Conservation (phyloP, 225 moss, liverwort and hornwort genomes). For the Bryum argenteum region DNA sequence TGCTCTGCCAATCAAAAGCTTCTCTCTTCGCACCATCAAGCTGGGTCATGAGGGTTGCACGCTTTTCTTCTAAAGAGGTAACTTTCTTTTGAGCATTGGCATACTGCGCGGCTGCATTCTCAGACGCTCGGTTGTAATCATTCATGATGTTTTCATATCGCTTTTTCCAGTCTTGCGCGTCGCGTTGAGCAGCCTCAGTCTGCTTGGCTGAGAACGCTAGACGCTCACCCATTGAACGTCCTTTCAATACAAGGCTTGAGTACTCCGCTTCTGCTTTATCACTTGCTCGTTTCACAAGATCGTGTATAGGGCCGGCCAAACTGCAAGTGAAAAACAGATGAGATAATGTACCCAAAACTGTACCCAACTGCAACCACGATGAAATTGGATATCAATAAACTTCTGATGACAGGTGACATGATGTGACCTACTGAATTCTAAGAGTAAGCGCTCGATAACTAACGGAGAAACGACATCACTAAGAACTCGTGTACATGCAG, state of each 20-base stretch:
- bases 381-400: background rate
- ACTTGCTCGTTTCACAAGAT: slow-evolving; percentile 75
- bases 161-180: slow-evolving; percentile 90
- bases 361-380: background rate
- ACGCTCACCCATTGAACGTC: slow-evolving; percentile 72
- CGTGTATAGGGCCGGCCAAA: slow-evolving; percentile 74
- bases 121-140: slow-evolving; percentile 61
- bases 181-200: slow-evolving; percentile 72
- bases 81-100: slow-evolving; percentile 65
- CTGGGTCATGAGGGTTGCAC: slow-evolving; percentile 40
- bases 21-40: slow-evolving; percentile 67
- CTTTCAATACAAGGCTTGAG: slow-evolving; percentile 70
- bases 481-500: background rate
- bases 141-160: slow-evolving; percentile 69
- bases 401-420: background rate
- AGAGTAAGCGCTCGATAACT: background rate
- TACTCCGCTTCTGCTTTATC: slow-evolving; percentile 76
- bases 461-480: background rate
- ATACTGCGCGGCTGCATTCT: slow-evolving; percentile 62
- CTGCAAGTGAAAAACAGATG: slow-evolving; percentile 40
- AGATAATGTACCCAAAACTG: background rate
- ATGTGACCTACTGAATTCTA: background rate
- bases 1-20: slow-evolving; percentile 59
- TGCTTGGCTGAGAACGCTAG: slow-evolving; percentile 80
- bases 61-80: slow-evolving; percentile 67